Percentiles rank a stretch among this genome's conserved stretches.
These are phyloP conservation scores for Globisporangium ultimum DNA, from an alignment of 352 stramenopile genomes.

Conservation along the genomic window DNA sequence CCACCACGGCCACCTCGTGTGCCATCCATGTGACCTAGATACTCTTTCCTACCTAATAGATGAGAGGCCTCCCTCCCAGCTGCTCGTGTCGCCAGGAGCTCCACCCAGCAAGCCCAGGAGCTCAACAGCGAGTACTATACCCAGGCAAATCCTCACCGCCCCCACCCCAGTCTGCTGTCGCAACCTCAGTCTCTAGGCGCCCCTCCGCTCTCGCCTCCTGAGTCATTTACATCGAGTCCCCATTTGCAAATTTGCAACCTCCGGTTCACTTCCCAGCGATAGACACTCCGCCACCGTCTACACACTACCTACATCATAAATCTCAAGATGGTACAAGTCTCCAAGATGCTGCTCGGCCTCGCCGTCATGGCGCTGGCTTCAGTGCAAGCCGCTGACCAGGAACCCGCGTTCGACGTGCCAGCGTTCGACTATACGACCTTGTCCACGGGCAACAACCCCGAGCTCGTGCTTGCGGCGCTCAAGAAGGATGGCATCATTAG, in stretches of 20 bases:
- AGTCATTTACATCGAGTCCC: background rate
- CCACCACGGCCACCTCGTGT: background rate
- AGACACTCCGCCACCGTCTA: background rate
- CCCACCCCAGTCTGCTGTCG: no score
- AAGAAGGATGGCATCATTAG: slow-evolving; percentile 67
- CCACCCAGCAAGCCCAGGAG: no score
- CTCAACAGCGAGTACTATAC: no score
- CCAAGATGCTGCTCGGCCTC: background rate
- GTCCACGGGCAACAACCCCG: slow-evolving; percentile 22
- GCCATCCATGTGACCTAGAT: background rate
- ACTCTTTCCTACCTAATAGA: background rate
- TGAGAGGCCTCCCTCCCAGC: background rate
- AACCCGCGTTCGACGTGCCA: slow-evolving; percentile 39
- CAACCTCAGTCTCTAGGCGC: background rate
- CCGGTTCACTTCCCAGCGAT: background rate
- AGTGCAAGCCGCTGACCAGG: background rate
- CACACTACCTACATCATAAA: background rate
- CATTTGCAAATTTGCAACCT: slow-evolving; percentile 1
- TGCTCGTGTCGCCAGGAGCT: background rate
- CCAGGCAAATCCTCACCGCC: no score
- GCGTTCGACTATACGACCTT: slow-evolving; percentile 56
- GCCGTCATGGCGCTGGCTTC: background rate
- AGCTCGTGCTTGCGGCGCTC: slow-evolving; percentile 45
- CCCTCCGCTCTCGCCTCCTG: background rate
- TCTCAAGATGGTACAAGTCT: background rate